Base-by-base conservation (phyloP, 805 yeast species). In the Saccharomycopsis fodiens region DNA sequence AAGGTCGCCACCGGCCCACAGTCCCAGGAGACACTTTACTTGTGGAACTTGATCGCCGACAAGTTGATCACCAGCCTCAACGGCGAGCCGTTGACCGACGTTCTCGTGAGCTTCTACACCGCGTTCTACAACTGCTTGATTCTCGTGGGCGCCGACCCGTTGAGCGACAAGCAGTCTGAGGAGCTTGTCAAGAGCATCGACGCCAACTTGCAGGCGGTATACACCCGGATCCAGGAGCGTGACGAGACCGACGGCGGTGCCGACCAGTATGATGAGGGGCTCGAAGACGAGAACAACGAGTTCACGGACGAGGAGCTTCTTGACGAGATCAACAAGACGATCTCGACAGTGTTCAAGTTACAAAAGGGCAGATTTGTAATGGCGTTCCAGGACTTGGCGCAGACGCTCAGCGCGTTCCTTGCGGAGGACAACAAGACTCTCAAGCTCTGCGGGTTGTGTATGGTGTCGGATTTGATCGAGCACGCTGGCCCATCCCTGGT, bases 231-330 rank as follows among this genome's bases (percentile, higher is more conserved):
- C 45, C 78, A 76, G 57, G 74, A 71, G 30, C 81, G 94, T 52
- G 88, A 85, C 45, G 72, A 69, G 48, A 82, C 74, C 36, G 88
- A 85, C 44, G 71, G 69, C 49, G 93, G 84, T 52, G 95, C 86
- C 59, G 95, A 85, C 56, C 41, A 46, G 23, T 88, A 82, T 61
- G 82, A 83, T 48, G 96, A 87, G 64, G 96, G 86, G 38, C 69
- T 80, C 4, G 95, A 83, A 48, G 88, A 82, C 46, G 97, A 89
- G 46, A 81, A 76, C 25, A 87, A 79, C 48, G 95, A 84, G 56
- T 77, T 72, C 55, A 81, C 93, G 1, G 97, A 93, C 61, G 97
- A 88, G 59, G 96, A 89, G 58, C 67, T 93, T 39, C 65, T 88
- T 42, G 94, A 87, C 56, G 95, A 91, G 59, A 78, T 88, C 52